Base-by-base conservation (phyloP, 176 grass and related monocot species). In the Cymbopogon citratus region DNA sequence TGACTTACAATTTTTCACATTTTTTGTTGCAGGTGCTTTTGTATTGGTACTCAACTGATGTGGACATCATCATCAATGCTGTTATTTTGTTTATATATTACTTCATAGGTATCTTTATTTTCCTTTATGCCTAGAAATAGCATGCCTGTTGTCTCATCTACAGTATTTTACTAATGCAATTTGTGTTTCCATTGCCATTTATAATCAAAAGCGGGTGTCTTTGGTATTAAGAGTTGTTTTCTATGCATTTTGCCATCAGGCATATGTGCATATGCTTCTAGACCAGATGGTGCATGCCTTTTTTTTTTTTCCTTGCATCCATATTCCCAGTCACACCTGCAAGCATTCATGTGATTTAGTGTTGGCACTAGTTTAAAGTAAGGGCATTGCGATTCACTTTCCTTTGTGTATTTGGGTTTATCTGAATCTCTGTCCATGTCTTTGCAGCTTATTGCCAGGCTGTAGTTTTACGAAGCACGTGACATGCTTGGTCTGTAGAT, bases 71-170 rank as follows among this genome's bases (percentile, higher is more conserved):
- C 71, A 85, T 75, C 28, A 85, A 85, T 84, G 92, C 97, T 68
- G 46, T 93, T 73, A 82, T 96, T 70, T 87, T 99, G 40, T 95
- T 96, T 91, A 72, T 90, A 51, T 99, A 99, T 78, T 99, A 93
- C 85, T 90, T 92, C 54, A 89, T 99, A 93, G 93, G 97, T 99
- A 92, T 36, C 4, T n/a, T 61, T 62, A 4, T 71, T 19, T 68
- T 49, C 11, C 21, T 74, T 45, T 84, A 18, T 71, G 34, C 29
- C 9, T 76, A 38, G 41, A 83, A 46, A 80, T 65, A 62, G 25
- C 41, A 66, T 10, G 54, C 54, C 40, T 66, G 34, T 33, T 68
- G 41, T 57, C 39, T 31, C 56, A 60, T 60, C 56, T 60, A 7
- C 81, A 46, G 10, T n/a, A 51, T 46, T 89, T 72, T 65, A 38